Evolutionary conservation across 345 rosid genomes (phyloP), one percentile per base, ranked within the genome.

Genomic region (Eucalyptus polybractea): DNA sequence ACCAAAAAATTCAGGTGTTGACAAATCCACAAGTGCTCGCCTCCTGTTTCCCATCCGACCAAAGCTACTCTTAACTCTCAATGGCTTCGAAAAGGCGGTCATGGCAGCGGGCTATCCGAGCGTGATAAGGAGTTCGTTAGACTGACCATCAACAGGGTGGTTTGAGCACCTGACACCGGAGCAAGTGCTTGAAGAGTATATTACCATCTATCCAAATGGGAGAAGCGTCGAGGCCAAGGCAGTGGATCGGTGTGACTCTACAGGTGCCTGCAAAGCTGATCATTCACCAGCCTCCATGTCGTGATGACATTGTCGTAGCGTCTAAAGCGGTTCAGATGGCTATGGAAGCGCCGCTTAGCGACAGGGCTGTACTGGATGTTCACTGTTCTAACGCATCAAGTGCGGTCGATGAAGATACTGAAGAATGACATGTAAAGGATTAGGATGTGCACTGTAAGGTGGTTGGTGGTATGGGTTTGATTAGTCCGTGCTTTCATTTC

Each of bases 61-160:
- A 56, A 56, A 24, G 13, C 62, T 56, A 22, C 62, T 9, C 62
- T 56, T 10, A 22, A 22, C 62, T 24, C 13, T 62, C 31, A 13
- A 60, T 0, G 15, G 1, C 69, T 62, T 29, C 4, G 0, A 62
- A 29, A 62, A 29, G 69, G 69, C 4, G 2, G 69, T 12, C 4
- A 29, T 29, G 69, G 31, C 1, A 2, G 27, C 62, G 1, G 12
- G 29, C 62, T 2, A 56, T 56, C 62, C 6, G 29, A 1, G 6
- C 0, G 62, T 0, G 62, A 56, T 24, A 22, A 56, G 24, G 24
- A 19, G 24, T 17, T 53, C 56, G 10, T 53, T 1, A 53, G 56
- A 53, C 56, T 53, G 56, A 58, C 65, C 1, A 25, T 58, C 65
- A 5, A 58, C 65, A 58, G n/a, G 14, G 14, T 25, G n/a, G 65